Conservation (phyloP, 306 rosid genomes). For the Coriaria nepalensis region DNA sequence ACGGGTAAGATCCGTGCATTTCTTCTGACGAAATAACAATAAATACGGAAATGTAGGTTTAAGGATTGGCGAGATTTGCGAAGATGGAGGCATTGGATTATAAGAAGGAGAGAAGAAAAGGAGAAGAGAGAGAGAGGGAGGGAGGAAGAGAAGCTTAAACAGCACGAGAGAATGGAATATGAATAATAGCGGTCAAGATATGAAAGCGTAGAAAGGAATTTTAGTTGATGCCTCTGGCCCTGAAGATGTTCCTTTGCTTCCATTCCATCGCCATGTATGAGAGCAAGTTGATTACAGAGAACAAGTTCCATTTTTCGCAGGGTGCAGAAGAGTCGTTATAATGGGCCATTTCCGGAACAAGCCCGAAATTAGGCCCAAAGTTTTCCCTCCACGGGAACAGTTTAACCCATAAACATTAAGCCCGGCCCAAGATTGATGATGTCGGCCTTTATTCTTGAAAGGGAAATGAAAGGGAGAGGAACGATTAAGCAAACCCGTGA, state of each 20-base stretch:
- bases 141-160: conserved; percentile 14
- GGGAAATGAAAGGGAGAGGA: too few relatives aligned
- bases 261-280: conserved; percentile 28
- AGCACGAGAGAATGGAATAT: conserved; percentile 23
- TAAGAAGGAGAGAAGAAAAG: background rate
- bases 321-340: too few relatives aligned
- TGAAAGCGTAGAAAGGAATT: conserved; percentile 14
- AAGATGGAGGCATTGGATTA: conserved; percentile 2
- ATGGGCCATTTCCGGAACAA: too few relatives aligned
- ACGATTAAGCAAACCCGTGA: too few relatives aligned
- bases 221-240: conserved; percentile 2
- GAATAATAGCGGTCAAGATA: background rate
- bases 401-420: too few relatives aligned
- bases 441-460: too few relatives aligned
- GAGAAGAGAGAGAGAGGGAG: background rate
- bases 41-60: conserved; percentile 7
- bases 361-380: too few relatives aligned
- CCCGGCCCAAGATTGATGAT: too few relatives aligned
- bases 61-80: conserved; percentile 7
- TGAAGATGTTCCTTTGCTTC: conserved; percentile 17
- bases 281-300: conserved; percentile 3
- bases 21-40: background rate
- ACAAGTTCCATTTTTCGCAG: too few relatives aligned
- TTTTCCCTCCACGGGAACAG: too few relatives aligned
- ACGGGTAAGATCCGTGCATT: conserved; percentile 28